These are phyloP conservation scores for Pythium dissotocum DNA, from an alignment of 352 stramenopile species.

Conservation along the genomic window DNA sequence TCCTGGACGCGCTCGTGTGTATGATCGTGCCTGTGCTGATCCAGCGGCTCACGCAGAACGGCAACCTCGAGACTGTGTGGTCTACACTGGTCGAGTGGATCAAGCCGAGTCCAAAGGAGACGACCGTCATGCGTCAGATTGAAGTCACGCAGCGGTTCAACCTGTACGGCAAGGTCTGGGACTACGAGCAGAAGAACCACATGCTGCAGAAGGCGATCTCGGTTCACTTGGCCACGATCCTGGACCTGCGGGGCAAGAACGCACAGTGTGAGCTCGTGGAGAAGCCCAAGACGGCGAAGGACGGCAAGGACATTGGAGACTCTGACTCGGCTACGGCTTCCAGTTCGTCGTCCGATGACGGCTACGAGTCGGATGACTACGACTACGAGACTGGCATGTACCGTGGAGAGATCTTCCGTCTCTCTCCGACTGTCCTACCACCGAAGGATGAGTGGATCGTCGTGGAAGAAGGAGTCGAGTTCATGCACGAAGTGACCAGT, in stretches of 20 bases:
- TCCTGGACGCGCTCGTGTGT: constrained; percentile 54
- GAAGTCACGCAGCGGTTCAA: constrained; percentile 37
- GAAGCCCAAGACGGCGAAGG: constrained; percentile 20
- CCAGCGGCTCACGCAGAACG: constrained; percentile 37
- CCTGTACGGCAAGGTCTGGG: constrained; percentile 35
- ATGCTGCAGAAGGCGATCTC: constrained; percentile 41
- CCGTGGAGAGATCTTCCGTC: constrained; percentile 32
- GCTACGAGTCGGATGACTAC: constrained; percentile 21
- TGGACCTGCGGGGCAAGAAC: constrained; percentile 35
- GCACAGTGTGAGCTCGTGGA: constrained; percentile 38
- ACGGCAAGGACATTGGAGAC: constrained; percentile 5
- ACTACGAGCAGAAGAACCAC: constrained; percentile 41
- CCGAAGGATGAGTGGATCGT: constrained; percentile 34
- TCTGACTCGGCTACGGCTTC: constrained; percentile 16
- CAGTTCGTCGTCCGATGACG: constrained; percentile 24
- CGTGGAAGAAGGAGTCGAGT: constrained; percentile 34
- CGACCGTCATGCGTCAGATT: constrained; percentile 35
- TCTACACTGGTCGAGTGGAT: constrained; percentile 9
- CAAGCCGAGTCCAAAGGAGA: constrained; percentile 19
- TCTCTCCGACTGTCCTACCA: constrained; percentile 13
- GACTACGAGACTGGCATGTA: constrained; percentile 26
- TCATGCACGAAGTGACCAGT: constrained; percentile 32
- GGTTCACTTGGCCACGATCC: constrained; percentile 31
- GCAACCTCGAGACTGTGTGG: constrained; percentile 20
- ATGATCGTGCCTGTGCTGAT: constrained; percentile 52